Percentiles rank a stretch among this genome's conserved stretches.
Evolutionary conservation across 2,329 filamentous ascomycete genomes (phyloP).

Genomic region (Diaporthe sp.): DNA sequence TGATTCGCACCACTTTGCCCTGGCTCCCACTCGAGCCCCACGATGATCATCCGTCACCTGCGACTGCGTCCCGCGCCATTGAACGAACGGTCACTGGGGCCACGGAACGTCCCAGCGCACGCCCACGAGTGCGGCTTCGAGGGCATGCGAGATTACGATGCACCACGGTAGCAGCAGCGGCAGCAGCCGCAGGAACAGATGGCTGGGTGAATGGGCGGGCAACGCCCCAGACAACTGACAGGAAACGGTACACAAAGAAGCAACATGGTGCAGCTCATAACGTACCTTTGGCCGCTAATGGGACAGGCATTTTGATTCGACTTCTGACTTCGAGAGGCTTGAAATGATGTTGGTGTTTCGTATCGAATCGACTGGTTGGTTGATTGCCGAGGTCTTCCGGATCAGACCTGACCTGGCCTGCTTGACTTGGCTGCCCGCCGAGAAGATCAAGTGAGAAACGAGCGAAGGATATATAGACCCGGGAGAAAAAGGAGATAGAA

Average conservation of each 20-base stretch:
- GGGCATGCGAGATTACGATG: slow-evolving; percentile 24
- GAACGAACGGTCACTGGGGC: slow-evolving; percentile 2
- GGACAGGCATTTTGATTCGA: slow-evolving; percentile 51
- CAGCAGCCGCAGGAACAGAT: background rate
- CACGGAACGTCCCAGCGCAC: background rate
- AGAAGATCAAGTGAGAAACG: slow-evolving; percentile 1
- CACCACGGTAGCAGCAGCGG: background rate
- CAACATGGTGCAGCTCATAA: slow-evolving; percentile 32
- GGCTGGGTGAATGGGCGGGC: slow-evolving; percentile 10
- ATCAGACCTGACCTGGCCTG: background rate
- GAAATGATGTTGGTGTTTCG: background rate
- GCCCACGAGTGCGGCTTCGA: background rate
- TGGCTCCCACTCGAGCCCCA: slow-evolving; percentile 29
- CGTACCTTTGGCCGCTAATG: slow-evolving; percentile 56
- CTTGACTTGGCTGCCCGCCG: slow-evolving; percentile 3
- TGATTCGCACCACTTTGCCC: slow-evolving; percentile 21
- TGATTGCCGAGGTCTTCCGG: slow-evolving; percentile 11
- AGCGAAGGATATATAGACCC: background rate
- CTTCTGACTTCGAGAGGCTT: background rate
- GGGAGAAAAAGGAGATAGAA: background rate
- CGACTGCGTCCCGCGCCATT: background rate
- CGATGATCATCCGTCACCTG: slow-evolving; percentile 23
- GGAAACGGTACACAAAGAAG: slow-evolving; percentile 9
- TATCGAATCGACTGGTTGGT: background rate
- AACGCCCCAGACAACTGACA: background rate